Evolutionary conservation across 2,329 filamentous ascomycete species (phyloP), one percentile per base, ranked within the genome.

Genomic region (Botryotinia calthae): DNA sequence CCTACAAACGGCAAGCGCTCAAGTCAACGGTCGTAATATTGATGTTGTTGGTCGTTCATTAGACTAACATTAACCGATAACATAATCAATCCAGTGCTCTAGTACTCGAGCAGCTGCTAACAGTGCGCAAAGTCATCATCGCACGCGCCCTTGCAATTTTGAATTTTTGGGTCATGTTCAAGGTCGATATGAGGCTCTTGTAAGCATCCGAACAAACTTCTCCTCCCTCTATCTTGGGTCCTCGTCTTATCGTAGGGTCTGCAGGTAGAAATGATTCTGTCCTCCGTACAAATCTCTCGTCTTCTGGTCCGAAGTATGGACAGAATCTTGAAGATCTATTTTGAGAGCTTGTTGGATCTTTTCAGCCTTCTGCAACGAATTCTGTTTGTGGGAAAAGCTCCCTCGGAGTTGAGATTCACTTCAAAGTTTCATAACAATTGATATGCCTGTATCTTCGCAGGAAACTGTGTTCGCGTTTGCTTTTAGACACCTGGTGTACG

Each of bases 1-100:
- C 37, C 68, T 25, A 70, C 42, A 62, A 48, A 31, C 56, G 56
- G 68, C 42, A 70, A 70, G 68, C 68, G 68, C 68, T 70, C 31
- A 46, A 34, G 61, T 62, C 14, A 18, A 25, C 12, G 42, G 56
- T n/a, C 59, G 20, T 42, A 14, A n/a, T 56, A 5, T 42, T 58
- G 28, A n/a, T 28, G 9, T 42, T 58, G 40, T 51, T 44, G n/a
- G 20, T 58, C 28, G 28, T 46, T 62, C 20, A 44, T 59, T 44
- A 31, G 8, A 31, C 40, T 37, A 20, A 40, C 37, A 5, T 63
- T 20, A 37, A 62, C 25, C n/a, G 68, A 70, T 62, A 62, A 70
- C 68, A 56, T 70, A 70, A 70, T 54, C 54, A 28, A 25, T 46
- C 20, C 37, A 59, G 28, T 69, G n/a, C 54, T 28, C 51, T 16